Evolutionary conservation across 352 stramenopile genomes (phyloP).

Genomic region (Globisporangium paddicum): DNA sequence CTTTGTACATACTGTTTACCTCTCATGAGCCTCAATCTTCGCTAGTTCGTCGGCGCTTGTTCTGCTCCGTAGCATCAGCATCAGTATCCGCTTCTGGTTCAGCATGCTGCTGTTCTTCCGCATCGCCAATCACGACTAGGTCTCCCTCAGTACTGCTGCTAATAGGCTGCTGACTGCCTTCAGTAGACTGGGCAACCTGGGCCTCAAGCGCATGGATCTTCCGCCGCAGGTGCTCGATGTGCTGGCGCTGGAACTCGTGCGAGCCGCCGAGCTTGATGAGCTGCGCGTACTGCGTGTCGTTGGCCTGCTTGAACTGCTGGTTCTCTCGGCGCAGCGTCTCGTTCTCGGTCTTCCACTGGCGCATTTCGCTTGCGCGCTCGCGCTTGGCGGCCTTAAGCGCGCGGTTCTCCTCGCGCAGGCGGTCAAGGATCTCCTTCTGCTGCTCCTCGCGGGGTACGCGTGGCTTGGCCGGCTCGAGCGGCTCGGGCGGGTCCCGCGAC

Average conservation of each 20-base stretch:
- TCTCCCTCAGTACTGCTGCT: not conserved
- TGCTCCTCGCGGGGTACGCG: constrained; percentile 2
- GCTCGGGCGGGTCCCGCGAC: constrained; percentile 3
- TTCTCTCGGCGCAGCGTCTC: constrained; percentile 7
- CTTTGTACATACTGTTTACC: no score
- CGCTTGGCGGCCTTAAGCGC: constrained; percentile 4
- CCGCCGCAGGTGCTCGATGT: constrained; percentile 8
- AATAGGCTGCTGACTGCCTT: not conserved
- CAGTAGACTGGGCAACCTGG: not conserved
- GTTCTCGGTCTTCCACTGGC: constrained; percentile 8
- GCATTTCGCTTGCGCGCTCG: not conserved
- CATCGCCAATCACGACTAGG: not conserved
- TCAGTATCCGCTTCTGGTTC: not conserved
- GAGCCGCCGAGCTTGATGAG: constrained; percentile 10
- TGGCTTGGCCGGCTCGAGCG: not conserved
- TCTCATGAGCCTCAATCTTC: no score
- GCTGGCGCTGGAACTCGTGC: constrained; percentile 13
- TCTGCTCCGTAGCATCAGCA: not conserved
- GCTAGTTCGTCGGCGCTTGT: not conserved
- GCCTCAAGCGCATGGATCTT: constrained; percentile 11
- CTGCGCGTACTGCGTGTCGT: constrained; percentile 11
- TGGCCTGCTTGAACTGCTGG: constrained; percentile 2
- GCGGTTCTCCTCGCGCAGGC: constrained; percentile 7
- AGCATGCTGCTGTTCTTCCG: not conserved
- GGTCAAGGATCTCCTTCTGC: constrained; percentile 2